These are phyloP conservation scores for Paracorniculantispora psalliotae DNA, from an alignment of 2,329 filamentous ascomycete species.

Conservation along the genomic window DNA sequence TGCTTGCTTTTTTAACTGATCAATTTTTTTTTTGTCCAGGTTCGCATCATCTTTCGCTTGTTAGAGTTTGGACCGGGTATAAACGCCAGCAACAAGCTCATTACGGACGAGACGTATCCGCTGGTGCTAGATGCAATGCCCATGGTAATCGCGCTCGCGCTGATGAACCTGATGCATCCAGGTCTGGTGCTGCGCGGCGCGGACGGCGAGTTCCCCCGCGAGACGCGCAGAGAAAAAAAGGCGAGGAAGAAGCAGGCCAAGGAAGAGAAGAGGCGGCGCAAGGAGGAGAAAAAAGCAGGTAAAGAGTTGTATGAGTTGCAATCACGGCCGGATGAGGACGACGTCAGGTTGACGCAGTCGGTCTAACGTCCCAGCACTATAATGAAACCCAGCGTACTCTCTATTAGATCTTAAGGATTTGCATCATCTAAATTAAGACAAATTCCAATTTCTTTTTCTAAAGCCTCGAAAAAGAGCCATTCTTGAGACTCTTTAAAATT, in stretches of 20 bases:
- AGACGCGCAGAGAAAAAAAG: constrained; percentile 41
- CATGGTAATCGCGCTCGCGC: constrained; percentile 44
- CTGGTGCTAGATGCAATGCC: constrained; percentile 49
- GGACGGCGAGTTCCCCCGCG: constrained; percentile 39
- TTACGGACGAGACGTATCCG: constrained; percentile 47
- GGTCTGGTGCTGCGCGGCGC: constrained; percentile 41
- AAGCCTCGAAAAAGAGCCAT: too few relatives aligned
- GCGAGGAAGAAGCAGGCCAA: constrained; percentile 33
- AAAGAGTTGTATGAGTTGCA: constrained; percentile 4
- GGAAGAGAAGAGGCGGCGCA: constrained; percentile 21
- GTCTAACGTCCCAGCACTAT: too few relatives aligned
- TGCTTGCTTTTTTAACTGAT: not conserved
- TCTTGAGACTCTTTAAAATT: too few relatives aligned
- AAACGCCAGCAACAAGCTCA: constrained; percentile 37
- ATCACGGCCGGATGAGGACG: not conserved
- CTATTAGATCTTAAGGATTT: too few relatives aligned
- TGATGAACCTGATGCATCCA: constrained; percentile 43
- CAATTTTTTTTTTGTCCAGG: constrained; percentile 29
- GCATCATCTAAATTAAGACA: too few relatives aligned
- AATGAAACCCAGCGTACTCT: too few relatives aligned
- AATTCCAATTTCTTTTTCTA: too few relatives aligned
- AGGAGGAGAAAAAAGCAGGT: constrained; percentile 21
- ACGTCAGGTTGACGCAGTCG: too few relatives aligned
- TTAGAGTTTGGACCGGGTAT: constrained; percentile 48
- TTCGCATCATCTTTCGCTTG: constrained; percentile 57